Base-by-base conservation (phyloP, 2,329 filamentous ascomycete genomes). In the Xylaria digitata region DNA sequence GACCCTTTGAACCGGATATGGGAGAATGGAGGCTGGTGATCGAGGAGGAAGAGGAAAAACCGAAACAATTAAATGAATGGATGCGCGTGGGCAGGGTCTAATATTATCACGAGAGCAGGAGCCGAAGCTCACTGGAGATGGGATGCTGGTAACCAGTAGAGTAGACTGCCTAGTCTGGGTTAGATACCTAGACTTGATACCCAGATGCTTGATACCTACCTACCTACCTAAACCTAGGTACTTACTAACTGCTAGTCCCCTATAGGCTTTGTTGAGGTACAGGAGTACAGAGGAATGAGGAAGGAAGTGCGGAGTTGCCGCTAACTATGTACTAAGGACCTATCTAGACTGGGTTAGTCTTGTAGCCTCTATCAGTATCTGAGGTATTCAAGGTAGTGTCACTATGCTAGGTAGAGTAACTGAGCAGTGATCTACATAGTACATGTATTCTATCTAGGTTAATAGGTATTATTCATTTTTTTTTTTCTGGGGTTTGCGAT, bases 301-400 rank as follows among this genome's bases (percentile, higher is more conserved):
- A 56, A 63, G 65, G 60, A 43, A 63, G 65, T 52, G 65, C 60
- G 60, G 60, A 60, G 49, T 55, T 37, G 45, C 55, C 49, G 59
- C 63, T 61, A 66, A 21, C 45, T 43, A 26, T 5, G 26, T n/a
- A n/a, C n/a, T n/a, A 26, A 26, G 26, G 5, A 5, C 5, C 26
- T 26, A 19, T 13, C 49, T 53, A 13, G 30, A 53, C 49, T 21
- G n/a, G 49, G 30, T 53, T 53, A 37, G 49, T 32, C 2, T n/a
- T 37, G 17, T 37, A 34, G 8, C 30, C 49, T 53, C 30, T 37
- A 9, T 30, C 32, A 26, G n/a, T n/a, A n/a, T n/a, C n/a, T n/a
- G n/a, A n/a, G 8, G 30, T 52, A 34, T 37, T 15, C 6, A 6
- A 21, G 13, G 8, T 50, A 7, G 26, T 26, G 26, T 26, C n/a